A percentile compares a stretch with the other conserved stretches of the same genome.
Evolutionary conservation across 768 basidiomycete genomes (phyloP).

Genomic region (Lactarius hatsudake): DNA sequence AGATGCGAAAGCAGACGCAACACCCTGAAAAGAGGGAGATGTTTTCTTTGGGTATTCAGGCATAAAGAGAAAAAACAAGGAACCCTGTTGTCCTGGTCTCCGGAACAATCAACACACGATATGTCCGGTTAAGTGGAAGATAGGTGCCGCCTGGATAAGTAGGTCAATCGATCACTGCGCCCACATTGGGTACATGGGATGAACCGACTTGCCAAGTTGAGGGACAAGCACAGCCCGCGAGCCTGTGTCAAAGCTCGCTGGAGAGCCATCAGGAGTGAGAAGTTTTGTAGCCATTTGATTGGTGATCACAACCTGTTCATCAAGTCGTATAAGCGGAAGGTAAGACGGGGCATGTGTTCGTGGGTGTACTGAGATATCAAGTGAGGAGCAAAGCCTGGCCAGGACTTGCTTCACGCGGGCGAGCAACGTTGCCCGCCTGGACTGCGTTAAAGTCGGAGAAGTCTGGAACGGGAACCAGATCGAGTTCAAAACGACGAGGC

Average conservation of each 20-base stretch:
- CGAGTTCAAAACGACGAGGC: constrained; percentile 63
- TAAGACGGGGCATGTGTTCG: background rate
- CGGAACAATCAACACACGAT: constrained; percentile 44
- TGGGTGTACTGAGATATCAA: constrained; percentile 26
- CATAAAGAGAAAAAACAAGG: constrained; percentile 22
- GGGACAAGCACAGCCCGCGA: constrained; percentile 64
- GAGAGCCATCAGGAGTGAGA: constrained; percentile 57
- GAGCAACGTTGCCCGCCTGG: constrained; percentile 44
- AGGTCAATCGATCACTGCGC: background rate
- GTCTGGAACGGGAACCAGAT: constrained; percentile 67
- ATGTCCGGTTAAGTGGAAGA: constrained; percentile 44
- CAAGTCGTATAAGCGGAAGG: background rate
- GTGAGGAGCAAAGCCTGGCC: constrained; percentile 45
- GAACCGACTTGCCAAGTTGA: constrained; percentile 48
- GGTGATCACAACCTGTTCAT: constrained; percentile 50
- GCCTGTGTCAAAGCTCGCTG: constrained; percentile 65
- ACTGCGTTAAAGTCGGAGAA: constrained; percentile 38
- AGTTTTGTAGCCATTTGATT: constrained; percentile 71
- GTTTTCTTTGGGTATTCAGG: constrained; percentile 9
- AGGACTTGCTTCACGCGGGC: constrained; percentile 54
- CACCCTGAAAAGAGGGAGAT: constrained; percentile 33
- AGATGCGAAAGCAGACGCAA: constrained; percentile 44
- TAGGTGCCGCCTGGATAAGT: constrained; percentile 36
- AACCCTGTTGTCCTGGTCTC: constrained; percentile 42
- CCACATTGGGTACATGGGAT: background rate